These are phyloP conservation scores for Allantophomopsis lycopodina DNA, from an alignment of 2,329 filamentous ascomycete genomes.

Conservation along the genomic window DNA sequence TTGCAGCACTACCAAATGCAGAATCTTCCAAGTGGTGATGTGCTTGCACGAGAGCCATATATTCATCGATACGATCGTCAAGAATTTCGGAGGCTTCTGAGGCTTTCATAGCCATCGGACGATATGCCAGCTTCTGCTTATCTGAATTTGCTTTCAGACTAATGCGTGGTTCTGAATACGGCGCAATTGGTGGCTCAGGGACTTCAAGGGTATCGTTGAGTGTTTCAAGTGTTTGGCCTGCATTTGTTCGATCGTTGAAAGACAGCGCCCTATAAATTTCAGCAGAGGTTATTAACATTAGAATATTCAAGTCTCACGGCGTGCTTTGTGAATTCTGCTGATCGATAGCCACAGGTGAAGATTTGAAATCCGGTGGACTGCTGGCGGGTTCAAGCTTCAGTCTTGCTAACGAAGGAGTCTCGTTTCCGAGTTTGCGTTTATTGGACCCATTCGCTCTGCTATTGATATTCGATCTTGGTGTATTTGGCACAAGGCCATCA, in stretches of 20 bases:
- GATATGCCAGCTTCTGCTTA: conserved; percentile 81
- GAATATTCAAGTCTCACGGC: conserved; percentile 8
- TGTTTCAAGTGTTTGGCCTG: conserved; percentile 71
- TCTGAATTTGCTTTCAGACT: conserved; percentile 79
- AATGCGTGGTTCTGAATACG: conserved; percentile 63
- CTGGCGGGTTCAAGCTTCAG: conserved; percentile 27
- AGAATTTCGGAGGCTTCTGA: conserved; percentile 86
- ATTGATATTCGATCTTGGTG: conserved; percentile 23
- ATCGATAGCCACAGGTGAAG: conserved; percentile 17
- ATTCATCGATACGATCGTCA: conserved; percentile 91
- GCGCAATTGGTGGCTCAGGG: conserved; percentile 56
- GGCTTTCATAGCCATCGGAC: conserved; percentile 87
- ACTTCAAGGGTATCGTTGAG: conserved; percentile 63
- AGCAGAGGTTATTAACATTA: neutral
- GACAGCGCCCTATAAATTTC: conserved; percentile 31
- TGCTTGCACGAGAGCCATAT: conserved; percentile 58
- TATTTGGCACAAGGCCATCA: conserved; percentile 55
- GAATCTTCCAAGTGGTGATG: conserved; percentile 64
- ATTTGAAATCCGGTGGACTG: conserved; percentile 30
- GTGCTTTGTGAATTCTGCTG: conserved; percentile 4
- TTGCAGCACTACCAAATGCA: conserved; percentile 76
- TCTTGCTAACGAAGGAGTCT: conserved; percentile 33
- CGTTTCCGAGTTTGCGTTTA: conserved; percentile 18
- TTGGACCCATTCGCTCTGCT: conserved; percentile 8
- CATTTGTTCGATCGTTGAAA: conserved; percentile 65